Evolutionary conservation across 1,284 basidiomycete genomes (phyloP), one percentile per base, ranked within the genome.

Genomic region (Pseudozyma sp.): DNA sequence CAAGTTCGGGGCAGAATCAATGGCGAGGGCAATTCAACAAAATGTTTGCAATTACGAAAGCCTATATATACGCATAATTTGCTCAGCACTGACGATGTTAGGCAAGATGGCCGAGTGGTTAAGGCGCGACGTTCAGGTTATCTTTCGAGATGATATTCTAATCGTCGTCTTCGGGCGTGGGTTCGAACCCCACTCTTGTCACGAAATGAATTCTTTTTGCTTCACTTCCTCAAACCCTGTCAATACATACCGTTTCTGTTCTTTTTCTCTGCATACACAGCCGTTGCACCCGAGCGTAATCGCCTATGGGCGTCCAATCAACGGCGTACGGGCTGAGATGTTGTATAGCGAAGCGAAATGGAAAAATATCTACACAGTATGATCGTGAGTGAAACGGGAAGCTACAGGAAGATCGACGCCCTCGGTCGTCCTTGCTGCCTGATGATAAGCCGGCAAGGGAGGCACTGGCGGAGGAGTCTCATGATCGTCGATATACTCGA

Each of bases 41-140:
- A n/a, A n/a, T n/a, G n/a, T n/a, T n/a, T n/a, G n/a, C n/a, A n/a
- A n/a, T n/a, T n/a, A n/a, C n/a, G n/a, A n/a, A n/a, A n/a, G n/a
- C n/a, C n/a, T n/a, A n/a, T n/a, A n/a, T 48, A 31, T 48, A 48
- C 45, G 25, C 45, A 48, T 25, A 7, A 21, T 12, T 2, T 31
- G 21, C 12, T 13, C 34, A 18, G 1, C 10, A 6, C 34, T 40
- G 19, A 34, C n/a, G 51, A 13, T 52, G 38, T 39, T 25, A 53
- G 81, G 70, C 80, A 78, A 81, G 81, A 83, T 83, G 80, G 81
- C 80, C 77, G 81, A 83, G 81, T 82, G 81, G 81, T 82, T 83
- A 80, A 82, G 79, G 80, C 80, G 80, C 75, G 64, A 61, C 64
- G 63, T 71, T 76, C 72, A 71, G 68, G 68, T 49, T 52, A 16